These are phyloP conservation scores for Lumnitzera racemosa DNA, from an alignment of 345 rosid species.

Conservation along the genomic window DNA sequence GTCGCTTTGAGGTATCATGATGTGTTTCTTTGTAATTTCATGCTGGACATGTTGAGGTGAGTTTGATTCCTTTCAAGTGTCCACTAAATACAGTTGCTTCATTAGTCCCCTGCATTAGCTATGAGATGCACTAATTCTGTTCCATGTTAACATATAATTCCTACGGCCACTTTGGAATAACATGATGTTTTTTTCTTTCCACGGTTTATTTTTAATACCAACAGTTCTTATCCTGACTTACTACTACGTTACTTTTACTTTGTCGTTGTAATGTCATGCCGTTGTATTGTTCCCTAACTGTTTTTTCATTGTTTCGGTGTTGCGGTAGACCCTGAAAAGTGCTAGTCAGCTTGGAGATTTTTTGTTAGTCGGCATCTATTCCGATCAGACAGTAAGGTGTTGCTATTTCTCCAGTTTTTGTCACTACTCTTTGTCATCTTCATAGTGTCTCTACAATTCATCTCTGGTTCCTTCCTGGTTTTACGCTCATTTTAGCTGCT, in stretches of 20 bases:
- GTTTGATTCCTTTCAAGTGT: too few species aligned
- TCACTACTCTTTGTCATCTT: too few species aligned
- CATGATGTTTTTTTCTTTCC: too few species aligned
- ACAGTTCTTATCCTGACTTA: too few species aligned
- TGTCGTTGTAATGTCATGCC: background rate
- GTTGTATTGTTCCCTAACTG: background rate
- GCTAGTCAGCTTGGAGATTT: constrained; percentile 96
- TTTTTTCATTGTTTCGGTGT: constrained; percentile 5
- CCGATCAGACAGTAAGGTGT: constrained; percentile 79
- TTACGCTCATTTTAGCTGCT: background rate
- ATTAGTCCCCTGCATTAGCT: too few species aligned
- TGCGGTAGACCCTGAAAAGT: constrained; percentile 58
- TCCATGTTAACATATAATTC: background rate
- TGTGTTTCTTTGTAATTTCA: constrained; percentile 28
- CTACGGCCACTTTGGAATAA: too few species aligned
- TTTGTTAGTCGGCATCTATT: constrained; percentile 81
- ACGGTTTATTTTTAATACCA: too few species aligned
- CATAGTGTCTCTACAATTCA: background rate
- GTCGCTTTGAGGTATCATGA: too few species aligned
- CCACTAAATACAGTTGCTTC: too few species aligned
- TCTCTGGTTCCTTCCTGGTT: background rate
- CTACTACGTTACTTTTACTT: background rate
- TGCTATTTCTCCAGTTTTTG: background rate
- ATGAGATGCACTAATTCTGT: background rate
- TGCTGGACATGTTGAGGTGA: constrained; percentile 47